These are phyloP conservation scores for Podosphaera xanthii DNA, from an alignment of 2,329 filamentous ascomycete genomes.

Conservation along the genomic window DNA sequence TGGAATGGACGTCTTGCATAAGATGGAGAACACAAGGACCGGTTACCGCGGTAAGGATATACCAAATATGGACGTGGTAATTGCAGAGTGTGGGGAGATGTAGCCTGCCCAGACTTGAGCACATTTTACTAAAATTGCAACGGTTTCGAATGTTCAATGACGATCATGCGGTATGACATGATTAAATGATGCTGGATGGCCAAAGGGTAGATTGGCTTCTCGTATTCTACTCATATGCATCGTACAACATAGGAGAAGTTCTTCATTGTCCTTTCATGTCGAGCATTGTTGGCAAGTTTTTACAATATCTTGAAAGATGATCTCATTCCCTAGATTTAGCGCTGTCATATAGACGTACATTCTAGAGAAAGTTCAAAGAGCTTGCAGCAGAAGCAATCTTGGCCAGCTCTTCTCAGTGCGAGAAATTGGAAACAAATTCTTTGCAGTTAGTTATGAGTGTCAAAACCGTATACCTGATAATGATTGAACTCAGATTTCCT, in stretches of 20 bases:
- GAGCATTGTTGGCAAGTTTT: no score
- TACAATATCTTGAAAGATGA: no score
- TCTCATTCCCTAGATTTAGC: no score
- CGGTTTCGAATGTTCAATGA: background rate
- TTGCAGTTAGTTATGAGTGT: no score
- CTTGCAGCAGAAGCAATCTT: no score
- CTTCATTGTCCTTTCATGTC: no score
- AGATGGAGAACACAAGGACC: conserved; percentile 80
- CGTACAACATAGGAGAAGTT: background rate
- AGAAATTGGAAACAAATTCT: no score
- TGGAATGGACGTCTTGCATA: conserved; percentile 73
- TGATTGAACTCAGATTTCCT: no score
- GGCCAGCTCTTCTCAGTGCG: no score
- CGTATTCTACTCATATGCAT: background rate
- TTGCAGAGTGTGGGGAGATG: conserved; percentile 88
- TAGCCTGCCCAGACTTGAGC: conserved; percentile 18
- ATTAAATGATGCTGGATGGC: background rate
- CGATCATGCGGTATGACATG: background rate
- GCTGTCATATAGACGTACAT: no score
- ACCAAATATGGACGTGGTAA: conserved; percentile 63
- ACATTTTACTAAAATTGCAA: background rate
- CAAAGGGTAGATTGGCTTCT: background rate
- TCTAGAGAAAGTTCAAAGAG: no score
- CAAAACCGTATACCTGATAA: no score
- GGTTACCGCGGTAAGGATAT: conserved; percentile 51